These are phyloP conservation scores for Platanus orientalis DNA, from an alignment of 164 flowering plant species.

Conservation along the genomic window DNA sequence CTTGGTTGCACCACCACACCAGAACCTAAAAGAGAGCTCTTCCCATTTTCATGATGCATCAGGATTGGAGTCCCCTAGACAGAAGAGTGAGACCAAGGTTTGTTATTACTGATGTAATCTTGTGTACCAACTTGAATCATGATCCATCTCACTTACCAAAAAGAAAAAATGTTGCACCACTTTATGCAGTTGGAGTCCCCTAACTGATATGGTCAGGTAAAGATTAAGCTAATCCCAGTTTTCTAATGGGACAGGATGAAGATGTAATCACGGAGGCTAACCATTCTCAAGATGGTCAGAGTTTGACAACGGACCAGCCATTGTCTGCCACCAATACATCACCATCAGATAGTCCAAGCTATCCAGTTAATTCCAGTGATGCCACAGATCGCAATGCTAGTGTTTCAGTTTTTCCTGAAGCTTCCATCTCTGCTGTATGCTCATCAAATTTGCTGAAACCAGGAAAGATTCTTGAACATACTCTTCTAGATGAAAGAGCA, in stretches of 20 bases:
- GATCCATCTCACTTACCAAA: not conserved
- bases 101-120: not conserved
- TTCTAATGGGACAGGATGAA: conserved; percentile 33
- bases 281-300: conserved; percentile 28
- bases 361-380: conserved; percentile 27
- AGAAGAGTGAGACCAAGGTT: conserved; percentile 50
- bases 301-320: conserved; percentile 27
- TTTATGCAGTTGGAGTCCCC: not conserved
- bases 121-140: not conserved
- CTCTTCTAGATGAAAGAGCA: conserved; percentile 74
- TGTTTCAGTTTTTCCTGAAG: conserved; percentile 33
- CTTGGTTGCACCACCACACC: conserved; percentile 30
- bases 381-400: conserved; percentile 20
- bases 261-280: conserved; percentile 13
- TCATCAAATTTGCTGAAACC: conserved; percentile 16
- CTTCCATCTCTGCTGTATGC: conserved; percentile 32
- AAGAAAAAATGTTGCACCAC: not conserved
- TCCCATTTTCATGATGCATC: conserved; percentile 60
- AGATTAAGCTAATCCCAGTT: conserved; percentile 4
- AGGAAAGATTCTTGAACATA: conserved; percentile 38
- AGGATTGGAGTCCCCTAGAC: conserved; percentile 33
- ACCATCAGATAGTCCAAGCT: conserved; percentile 24
- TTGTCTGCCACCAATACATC: conserved; percentile 25
- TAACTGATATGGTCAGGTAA: not conserved
- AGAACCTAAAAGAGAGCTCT: conserved; percentile 46